Base-by-base conservation (phyloP, 2,329 filamentous ascomycete genomes). In the Trichoderma cornu-damae region DNA sequence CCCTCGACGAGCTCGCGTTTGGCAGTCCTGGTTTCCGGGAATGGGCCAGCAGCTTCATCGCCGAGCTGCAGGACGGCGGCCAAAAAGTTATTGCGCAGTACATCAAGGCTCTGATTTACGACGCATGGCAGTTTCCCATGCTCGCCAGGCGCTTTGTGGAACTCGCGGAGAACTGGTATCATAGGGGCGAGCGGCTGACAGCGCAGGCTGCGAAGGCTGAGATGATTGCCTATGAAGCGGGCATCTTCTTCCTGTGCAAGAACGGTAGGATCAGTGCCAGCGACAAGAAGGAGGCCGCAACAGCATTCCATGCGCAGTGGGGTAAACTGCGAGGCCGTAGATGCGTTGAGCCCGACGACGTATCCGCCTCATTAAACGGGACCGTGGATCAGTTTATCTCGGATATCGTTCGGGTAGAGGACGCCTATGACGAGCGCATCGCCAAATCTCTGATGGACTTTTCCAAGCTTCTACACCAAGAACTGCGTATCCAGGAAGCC, bases 401-500 rank as follows among this genome's bases (percentile, higher is more conserved):
- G 6, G 30, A 9, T 20, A 37, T 52, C 34, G 42, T 5, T 24
- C 30, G 9, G 16, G 28, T 4, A 7, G 9, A 30, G 1, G 32
- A 58, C 3, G 7, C 16, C 3, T 62, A 62, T 14, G 58, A 61
- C 22, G 11, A 22, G 1, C 61, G 66, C 12, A 43, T 68, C 11
- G 9, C 60, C 7, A 42, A 50, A 8, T 62, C n/a, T n/a, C 48
- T 67, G 8, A 60, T 62, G 35, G 58, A 65, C 9, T 40, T 67
- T 14, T 18, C 50, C 4, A 14, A 26, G 8, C 5, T 28, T 7
- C 30, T 67, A 6, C 46, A 61, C 32, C 49, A 56, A 18, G 66
- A 68, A 52, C 53, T 61, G 22, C 42, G 46, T 22, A 53, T 60
- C 6, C 52, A 62, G 1, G 65, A 68, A 44, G 61, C 50, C 42